Evolutionary conservation across 2,329 filamentous ascomycete species (phyloP), one percentile per base, ranked within the genome.

Genomic region (Gaeumannomyces tritici): DNA sequence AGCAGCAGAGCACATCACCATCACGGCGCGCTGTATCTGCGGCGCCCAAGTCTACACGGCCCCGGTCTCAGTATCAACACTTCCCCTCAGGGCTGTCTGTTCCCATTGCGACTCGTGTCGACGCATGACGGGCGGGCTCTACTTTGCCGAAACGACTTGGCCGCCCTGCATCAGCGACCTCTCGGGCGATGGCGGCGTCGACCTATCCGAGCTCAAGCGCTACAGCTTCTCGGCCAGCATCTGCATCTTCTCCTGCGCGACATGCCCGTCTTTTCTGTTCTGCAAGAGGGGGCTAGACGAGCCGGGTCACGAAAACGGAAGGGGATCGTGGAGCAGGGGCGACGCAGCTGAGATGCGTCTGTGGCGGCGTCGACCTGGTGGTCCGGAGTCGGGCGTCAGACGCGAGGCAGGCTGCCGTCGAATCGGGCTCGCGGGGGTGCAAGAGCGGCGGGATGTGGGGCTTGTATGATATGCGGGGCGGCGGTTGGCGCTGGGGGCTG

Each of bases 21-120:
- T 60, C 24, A 60, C 35, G 35, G 58, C 58, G 8, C 42, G 13
- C 1, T 60, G 58, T 29, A 35, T 60, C 24, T 60, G 58, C 58
- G 21, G 24, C 15, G 31, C 57, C 8, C 29, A 47, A 4, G 27
- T 18, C 31, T 59, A 42, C 57, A 47, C 11, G 4, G n/a, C 33
- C 57, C 27, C 24, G 7, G 27, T 26, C 21, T 3, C 31, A 4
- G n/a, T 12, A 24, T 31, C 29, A 8, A 26, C 57, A 2, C 57
- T 59, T 1, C 57, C 57, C 5, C 21, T 59, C 57, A 26, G 11
- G 12, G 57, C 57, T n/a, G 57, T 31, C 12, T 59, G 57, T 33
- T 59, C 31, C 31, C 57, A 59, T 24, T 59, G 57, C 57, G 57
- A 47, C 57, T 59, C 57, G 57, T 59, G 57, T 33, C 57, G 57